Conservation (phyloP, 768 basidiomycete species). For the Boletus tylopilopsis region DNA sequence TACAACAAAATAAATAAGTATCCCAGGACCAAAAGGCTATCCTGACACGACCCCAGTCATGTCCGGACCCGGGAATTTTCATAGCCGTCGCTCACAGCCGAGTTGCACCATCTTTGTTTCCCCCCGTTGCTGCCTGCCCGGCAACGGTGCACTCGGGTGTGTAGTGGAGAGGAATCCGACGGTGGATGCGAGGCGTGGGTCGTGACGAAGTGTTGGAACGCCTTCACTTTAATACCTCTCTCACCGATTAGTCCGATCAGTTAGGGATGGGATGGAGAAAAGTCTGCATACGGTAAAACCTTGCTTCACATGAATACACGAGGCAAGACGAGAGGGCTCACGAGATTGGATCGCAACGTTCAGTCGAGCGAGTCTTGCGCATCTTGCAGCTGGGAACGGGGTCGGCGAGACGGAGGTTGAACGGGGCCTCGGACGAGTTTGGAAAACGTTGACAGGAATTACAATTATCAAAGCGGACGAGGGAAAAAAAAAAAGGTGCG, state of each 20-base stretch:
- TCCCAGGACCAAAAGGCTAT: slow-evolving; percentile 1
- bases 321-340: not conserved
- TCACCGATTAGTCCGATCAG: no score
- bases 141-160: slow-evolving; percentile 1
- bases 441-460: slow-evolving; percentile 1
- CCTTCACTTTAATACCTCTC: no score
- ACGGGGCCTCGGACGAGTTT: slow-evolving; percentile 17
- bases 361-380: slow-evolving; percentile 21
- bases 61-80: slow-evolving; percentile 18
- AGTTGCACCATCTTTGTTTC: not conserved
- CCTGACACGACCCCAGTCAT: slow-evolving; percentile 1
- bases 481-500: no score
- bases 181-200: slow-evolving; percentile 1
- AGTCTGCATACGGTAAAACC: no score
- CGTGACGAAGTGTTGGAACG: no score
- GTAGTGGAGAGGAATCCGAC: not conserved
- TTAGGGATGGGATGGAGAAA: no score
- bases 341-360: slow-evolving; percentile 13
- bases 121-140: slow-evolving; percentile 4
- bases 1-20: not conserved
- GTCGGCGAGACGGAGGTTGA: slow-evolving; percentile 10
- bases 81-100: slow-evolving; percentile 11
- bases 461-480: no score
- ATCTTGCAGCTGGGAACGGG: slow-evolving; percentile 10
- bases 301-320: no score